Evolutionary conservation across 345 rosid genomes (phyloP), one percentile per base, ranked within the genome.

Genomic region (Arabis alpina): DNA sequence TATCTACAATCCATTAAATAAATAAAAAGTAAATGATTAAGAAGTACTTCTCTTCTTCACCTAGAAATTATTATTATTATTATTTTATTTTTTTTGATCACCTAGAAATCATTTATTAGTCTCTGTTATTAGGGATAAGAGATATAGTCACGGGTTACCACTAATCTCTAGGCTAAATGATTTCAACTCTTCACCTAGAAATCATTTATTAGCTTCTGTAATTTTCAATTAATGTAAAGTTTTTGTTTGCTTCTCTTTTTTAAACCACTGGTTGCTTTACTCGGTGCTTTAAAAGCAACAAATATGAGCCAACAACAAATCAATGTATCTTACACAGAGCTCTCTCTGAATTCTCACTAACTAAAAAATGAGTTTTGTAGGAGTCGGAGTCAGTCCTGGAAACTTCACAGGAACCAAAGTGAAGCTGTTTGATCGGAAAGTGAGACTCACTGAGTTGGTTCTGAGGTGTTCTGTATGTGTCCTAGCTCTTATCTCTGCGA

Each of bases 341-440:
- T 54, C 8, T 54, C 64, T 54, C 68, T 36, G 2, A 39, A 32
- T 9, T 19, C 61, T 30, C 47, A 0, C 23, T n/a, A n/a, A 19
- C 23, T 19, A 19, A 19, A 19, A 19, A 19, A 19, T 87, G 96
- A 85, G 80, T 68, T 85, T 81, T 72, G 74, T 88, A 70, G 97
- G 97, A 7, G 88, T 83, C 68, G 97, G 96, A 34, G 80, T 79
- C 41, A 87, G 95, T 80, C 96, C 95, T 19, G 82, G 81, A 19
- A 84, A 80, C 65, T 88, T 86, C 23, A 73, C 87, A 13, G 93
- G 83, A 43, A 62, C 76, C 9, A 63, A 79, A 54, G 48, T 71
- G 79, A 88, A 80, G 84, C 82, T 79, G 70, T 16, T 79, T 28
- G 96, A 94, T 28, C 80, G 85, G 30, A 88, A 83, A 69, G 88